phyloP scores from a whole-genome alignment of 805 yeast species.

The Candida arabinofermentans region DNA sequence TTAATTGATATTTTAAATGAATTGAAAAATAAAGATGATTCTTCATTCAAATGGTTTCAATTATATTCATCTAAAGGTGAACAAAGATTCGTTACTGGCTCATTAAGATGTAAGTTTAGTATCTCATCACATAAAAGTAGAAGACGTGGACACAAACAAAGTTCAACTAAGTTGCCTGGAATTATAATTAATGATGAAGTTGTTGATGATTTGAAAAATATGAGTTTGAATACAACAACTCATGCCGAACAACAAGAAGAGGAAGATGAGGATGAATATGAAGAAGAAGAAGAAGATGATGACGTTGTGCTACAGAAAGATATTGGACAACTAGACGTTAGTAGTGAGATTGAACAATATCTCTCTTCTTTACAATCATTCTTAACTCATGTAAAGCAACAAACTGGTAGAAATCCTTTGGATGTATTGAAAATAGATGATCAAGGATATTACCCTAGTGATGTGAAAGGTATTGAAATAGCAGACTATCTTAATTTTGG shows the following conservation, averaged over 20 bases:
- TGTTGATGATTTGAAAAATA: background rate
- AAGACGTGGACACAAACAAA: background rate
- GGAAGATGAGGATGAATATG: slow-evolving; percentile 18
- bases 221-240: no score
- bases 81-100: slow-evolving; percentile 27
- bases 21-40: slow-evolving; percentile 8
- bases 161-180: background rate
- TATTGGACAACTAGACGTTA: slow-evolving; percentile 1
- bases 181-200: background rate
- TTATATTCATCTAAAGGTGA: slow-evolving; percentile 23
- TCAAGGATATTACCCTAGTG: slow-evolving; percentile 18
- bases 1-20: slow-evolving; percentile 19
- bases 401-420: slow-evolving; percentile 14
- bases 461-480: background rate
- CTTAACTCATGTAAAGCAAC: slow-evolving; percentile 3
- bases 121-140: slow-evolving; percentile 6
- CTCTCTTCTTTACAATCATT: slow-evolving; percentile 9
- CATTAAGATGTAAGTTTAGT: slow-evolving; percentile 20
- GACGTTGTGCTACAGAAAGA: background rate
- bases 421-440: slow-evolving; percentile 14
- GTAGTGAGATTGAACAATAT: slow-evolving; percentile 11
- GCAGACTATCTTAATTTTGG: background rate
- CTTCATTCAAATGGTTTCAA: slow-evolving; percentile 18
- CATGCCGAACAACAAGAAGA: slow-evolving; percentile 10
- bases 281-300: slow-evolving; percentile 17